phyloP scores from a whole-genome alignment of 2,329 filamentous ascomycete species.

The Byssochlamys sp. region DNA sequence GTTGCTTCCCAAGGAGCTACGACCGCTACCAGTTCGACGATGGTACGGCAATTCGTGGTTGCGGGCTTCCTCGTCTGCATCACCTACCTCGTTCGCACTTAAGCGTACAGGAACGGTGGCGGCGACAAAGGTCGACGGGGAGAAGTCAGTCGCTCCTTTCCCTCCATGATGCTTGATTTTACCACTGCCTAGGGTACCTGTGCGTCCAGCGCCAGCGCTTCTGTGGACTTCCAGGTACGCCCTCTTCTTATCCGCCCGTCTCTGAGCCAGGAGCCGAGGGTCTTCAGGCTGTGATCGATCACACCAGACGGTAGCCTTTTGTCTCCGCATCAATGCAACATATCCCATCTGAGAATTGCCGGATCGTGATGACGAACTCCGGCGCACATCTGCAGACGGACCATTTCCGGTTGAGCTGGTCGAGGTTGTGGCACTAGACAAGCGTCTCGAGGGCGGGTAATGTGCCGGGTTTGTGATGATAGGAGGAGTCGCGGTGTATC shows the following conservation, averaged over 20 bases:
- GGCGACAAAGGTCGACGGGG: conserved; percentile 62
- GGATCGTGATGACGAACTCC: conserved; percentile 74
- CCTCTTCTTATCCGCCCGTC: conserved; percentile 75
- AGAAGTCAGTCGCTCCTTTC: conserved; percentile 70
- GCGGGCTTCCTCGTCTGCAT: conserved; percentile 59
- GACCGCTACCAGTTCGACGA: conserved; percentile 48
- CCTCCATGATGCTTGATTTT: conserved; percentile 87
- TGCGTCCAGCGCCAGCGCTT: conserved; percentile 44
- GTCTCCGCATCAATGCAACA: conserved; percentile 87
- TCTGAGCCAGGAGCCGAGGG: conserved; percentile 68
- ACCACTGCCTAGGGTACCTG: conserved; percentile 55
- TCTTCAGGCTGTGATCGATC: conserved; percentile 89
- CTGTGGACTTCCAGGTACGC: conserved; percentile 76
- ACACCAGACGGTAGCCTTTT: conserved; percentile 98
- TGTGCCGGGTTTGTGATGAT: conserved; percentile 16
- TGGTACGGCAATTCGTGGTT: conserved; percentile 35
- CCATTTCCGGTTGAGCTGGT: conserved; percentile 30
- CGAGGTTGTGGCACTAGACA: conserved; percentile 33
- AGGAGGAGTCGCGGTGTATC: conserved; percentile 17
- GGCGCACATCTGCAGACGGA: conserved; percentile 40
- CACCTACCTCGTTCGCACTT: conserved; percentile 90
- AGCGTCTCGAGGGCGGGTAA: conserved; percentile 21
- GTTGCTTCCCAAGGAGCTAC: conserved; percentile 47
- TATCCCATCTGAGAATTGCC: conserved; percentile 62
- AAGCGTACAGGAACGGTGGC: conserved; percentile 82